Conservation (phyloP, 2,329 filamentous ascomycete species). For the Ceratocystis ficicola region DNA sequence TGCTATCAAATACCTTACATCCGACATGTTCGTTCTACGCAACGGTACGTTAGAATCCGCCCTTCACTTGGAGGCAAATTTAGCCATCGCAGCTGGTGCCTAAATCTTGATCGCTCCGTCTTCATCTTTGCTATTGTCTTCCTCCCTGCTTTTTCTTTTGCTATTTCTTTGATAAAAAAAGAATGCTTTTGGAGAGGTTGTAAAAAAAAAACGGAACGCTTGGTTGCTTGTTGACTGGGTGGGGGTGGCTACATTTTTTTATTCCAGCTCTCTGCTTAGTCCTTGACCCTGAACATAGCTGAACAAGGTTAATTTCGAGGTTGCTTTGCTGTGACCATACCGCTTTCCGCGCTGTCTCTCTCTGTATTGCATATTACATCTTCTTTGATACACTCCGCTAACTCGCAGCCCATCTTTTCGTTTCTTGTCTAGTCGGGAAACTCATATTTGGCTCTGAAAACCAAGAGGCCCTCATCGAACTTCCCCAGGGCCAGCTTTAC, state of each 20-base stretch:
- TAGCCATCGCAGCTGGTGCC: no score
- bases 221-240: neutral
- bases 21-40: constrained; percentile 34
- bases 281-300: constrained; percentile 2
- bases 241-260: constrained; percentile 15
- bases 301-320: neutral
- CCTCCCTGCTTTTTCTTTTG: neutral
- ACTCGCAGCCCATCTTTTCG: neutral
- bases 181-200: neutral
- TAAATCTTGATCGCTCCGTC: no score
- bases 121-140: neutral
- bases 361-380: constrained; percentile 12
- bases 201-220: neutral
- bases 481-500: constrained; percentile 92
- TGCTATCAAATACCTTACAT: neutral
- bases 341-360: neutral
- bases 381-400: no score
- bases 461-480: constrained; percentile 87
- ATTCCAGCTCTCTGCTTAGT: neutral
- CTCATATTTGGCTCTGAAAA: constrained; percentile 77
- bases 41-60: constrained; percentile 32
- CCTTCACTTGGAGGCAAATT: constrained; percentile 1
- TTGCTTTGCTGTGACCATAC: neutral
- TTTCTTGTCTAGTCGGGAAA: constrained; percentile 57
- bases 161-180: neutral